Evolutionary conservation across 176 grass and related monocot genomes (phyloP).

Genomic region (Triticum timopheevii): DNA sequence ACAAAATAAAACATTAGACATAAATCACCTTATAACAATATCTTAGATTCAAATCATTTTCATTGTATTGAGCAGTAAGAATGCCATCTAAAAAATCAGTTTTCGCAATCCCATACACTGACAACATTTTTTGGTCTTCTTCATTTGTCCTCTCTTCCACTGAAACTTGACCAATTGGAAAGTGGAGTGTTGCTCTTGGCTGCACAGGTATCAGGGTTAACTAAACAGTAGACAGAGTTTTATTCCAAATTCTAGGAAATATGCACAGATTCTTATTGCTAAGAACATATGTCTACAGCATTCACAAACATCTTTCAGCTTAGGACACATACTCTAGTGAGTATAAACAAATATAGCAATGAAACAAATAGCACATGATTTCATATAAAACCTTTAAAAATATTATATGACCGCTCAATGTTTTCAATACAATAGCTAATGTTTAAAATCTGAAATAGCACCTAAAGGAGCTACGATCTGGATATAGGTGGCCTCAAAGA

Average conservation of each 20-base stretch:
- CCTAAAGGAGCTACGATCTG: not conserved
- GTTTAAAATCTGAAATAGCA: not conserved
- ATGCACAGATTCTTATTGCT: not conserved
- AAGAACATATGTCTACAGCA: conserved; percentile 1
- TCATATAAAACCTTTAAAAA: conserved; percentile 7
- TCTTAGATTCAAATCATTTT: conserved; percentile 78
- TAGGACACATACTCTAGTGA: not conserved
- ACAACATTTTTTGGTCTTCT: conserved; percentile 53
- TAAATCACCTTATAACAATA: conserved; percentile 88
- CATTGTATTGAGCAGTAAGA: conserved; percentile 66
- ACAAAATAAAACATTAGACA: conserved; percentile 12
- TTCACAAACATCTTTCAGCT: not conserved
- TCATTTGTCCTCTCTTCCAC: conserved; percentile 62
- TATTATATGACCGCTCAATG: not conserved
- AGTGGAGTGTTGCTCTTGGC: conserved; percentile 75
- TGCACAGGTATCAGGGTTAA: conserved; percentile 36
- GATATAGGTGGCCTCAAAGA: not conserved
- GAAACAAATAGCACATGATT: not conserved
- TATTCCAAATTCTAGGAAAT: not conserved
- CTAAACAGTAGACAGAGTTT: conserved; percentile 16
- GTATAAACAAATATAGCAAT: not conserved
- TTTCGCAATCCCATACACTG: conserved; percentile 68
- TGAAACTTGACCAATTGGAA: conserved; percentile 87
- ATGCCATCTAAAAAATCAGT: conserved; percentile 74
- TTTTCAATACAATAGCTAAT: not conserved